phyloP scores from a whole-genome alignment of 192 early-diverging fungal genomes.

The Obelidium mucronatum region DNA sequence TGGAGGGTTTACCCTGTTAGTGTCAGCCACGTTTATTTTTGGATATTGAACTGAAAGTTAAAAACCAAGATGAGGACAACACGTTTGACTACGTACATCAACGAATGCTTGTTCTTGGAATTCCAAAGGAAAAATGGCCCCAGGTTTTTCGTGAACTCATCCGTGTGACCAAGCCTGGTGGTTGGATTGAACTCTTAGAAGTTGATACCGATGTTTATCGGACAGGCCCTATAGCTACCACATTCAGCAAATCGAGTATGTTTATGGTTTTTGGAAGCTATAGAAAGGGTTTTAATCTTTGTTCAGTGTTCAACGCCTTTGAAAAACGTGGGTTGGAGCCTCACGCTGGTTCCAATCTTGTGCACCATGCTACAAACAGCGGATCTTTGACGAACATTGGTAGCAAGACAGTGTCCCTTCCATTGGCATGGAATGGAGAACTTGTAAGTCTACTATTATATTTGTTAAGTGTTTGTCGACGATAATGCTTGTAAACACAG shows the following conservation, averaged over 20 bases:
- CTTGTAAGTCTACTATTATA: not conserved
- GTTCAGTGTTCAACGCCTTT: not conserved
- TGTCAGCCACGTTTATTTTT: not conserved
- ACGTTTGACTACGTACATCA: conserved; percentile 60
- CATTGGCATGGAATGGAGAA: not conserved
- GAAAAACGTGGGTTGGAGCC: not conserved
- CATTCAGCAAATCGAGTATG: not conserved
- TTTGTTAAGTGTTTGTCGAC: not conserved
- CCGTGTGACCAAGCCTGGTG: conserved; percentile 60
- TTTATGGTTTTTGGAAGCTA: too few relatives aligned
- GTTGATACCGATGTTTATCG: not conserved
- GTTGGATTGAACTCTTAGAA: conserved; percentile 57
- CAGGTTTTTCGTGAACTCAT: conserved; percentile 53
- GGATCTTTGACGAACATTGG: not conserved
- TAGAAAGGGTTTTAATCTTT: too few relatives aligned
- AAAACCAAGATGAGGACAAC: conserved; percentile 42
- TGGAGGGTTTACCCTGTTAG: conserved; percentile 25
- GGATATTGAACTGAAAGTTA: not conserved
- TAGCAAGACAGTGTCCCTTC: not conserved
- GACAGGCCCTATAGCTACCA: not conserved
- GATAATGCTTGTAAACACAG: too few relatives aligned
- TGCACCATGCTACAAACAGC: not conserved
- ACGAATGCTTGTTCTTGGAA: conserved; percentile 47
- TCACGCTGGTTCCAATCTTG: not conserved
- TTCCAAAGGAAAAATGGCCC: conserved; percentile 48